Percentiles rank a stretch among this genome's conserved stretches.
Conservation (phyloP, 805 yeast genomes). For the Starmerella davenportii region DNA sequence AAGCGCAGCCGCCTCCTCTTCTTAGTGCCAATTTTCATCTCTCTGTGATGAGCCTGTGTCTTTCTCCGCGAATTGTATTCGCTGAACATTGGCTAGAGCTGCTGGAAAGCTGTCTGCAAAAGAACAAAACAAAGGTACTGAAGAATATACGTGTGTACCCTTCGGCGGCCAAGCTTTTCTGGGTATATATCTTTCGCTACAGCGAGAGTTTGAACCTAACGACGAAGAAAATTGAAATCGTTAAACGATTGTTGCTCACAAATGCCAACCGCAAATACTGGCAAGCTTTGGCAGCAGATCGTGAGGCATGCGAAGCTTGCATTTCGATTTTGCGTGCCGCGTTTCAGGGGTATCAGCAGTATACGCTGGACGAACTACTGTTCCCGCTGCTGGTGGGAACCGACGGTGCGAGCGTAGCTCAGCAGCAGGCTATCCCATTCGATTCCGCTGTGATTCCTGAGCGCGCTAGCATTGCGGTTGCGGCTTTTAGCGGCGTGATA, state of each 20-base stretch:
- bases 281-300: conserved; percentile 38
- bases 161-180: conserved; percentile 54
- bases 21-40: conserved; percentile 29
- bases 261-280: conserved; percentile 48
- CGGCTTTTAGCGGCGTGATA: conserved; percentile 53
- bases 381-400: conserved; percentile 37
- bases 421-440: conserved; percentile 23
- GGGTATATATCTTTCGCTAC: conserved; percentile 80
- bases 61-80: conserved; percentile 63
- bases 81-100: conserved; percentile 51
- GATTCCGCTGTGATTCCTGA: conserved; percentile 51
- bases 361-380: conserved; percentile 59
- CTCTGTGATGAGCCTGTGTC: conserved; percentile 57
- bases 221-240: conserved; percentile 50
- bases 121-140: conserved; percentile 42
- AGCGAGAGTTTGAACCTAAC: conserved; percentile 81
- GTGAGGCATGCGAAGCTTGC: conserved; percentile 35
- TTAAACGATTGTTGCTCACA: conserved; percentile 38
- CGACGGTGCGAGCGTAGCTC: conserved; percentile 15
- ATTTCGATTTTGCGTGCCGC: conserved; percentile 59
- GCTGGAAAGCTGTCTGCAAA: conserved; percentile 42
- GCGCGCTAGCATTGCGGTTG: conserved; percentile 47
- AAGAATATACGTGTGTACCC: conserved; percentile 36
- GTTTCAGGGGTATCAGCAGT: conserved; percentile 63
- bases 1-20: neutral